phyloP scores from a whole-genome alignment of 331 rosid species.

The Erythrophleum ivorense region DNA sequence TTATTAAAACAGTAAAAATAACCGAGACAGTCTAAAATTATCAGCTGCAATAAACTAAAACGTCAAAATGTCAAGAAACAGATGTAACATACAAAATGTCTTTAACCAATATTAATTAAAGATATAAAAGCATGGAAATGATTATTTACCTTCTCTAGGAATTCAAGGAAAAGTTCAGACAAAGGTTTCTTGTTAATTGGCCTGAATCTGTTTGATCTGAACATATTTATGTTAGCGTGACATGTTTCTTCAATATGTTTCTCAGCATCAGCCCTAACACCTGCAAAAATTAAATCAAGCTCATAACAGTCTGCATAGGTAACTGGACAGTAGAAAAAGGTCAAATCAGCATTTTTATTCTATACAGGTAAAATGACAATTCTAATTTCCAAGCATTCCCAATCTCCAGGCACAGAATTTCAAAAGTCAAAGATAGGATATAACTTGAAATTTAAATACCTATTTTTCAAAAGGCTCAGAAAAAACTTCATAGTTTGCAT shows the following conservation, averaged over 20 bases:
- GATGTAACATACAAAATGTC: conserved; percentile 8
- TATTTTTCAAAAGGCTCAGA: background rate
- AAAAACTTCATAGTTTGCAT: background rate
- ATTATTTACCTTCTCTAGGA: conserved; percentile 65
- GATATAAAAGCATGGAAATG: conserved; percentile 26
- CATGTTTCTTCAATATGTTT: conserved; percentile 60
- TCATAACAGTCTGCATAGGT: conserved; percentile 12
- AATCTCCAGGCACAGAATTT: conserved; percentile 17
- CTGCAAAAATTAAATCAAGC: conserved; percentile 54
- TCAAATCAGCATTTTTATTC: conserved; percentile 25
- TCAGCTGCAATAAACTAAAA: background rate
- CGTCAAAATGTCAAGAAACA: conserved; percentile 28
- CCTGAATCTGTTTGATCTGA: conserved; percentile 50
- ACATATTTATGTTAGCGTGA: conserved; percentile 53
- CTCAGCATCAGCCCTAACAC: conserved; percentile 73
- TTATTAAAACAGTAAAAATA: conserved; percentile 4
- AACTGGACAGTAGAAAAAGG: conserved; percentile 7
- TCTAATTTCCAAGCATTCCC: conserved; percentile 13
- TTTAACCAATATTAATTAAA: conserved; percentile 17
- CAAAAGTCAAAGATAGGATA: background rate
- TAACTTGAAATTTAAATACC: background rate
- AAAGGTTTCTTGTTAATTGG: conserved; percentile 61
- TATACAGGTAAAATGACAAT: background rate
- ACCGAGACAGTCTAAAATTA: background rate
- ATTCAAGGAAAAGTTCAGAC: conserved; percentile 78